Percentiles rank a stretch among this genome's conserved stretches.
Conservation (phyloP, 805 yeast species). For the Kazachstania martiniae region DNA sequence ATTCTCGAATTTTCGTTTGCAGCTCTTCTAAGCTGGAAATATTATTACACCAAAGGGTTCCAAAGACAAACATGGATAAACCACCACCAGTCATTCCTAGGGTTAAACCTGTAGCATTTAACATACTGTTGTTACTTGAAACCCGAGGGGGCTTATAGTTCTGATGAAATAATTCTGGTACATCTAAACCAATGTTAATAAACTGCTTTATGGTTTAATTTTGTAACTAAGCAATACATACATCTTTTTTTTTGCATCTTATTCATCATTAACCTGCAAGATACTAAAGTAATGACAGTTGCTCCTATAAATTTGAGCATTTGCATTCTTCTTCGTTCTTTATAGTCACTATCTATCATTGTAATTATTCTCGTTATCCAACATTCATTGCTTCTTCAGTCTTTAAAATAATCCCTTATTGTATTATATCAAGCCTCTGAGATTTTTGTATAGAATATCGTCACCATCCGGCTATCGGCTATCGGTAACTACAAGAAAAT, state of each 20-base stretch:
- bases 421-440: too few species aligned
- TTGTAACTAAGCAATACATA: conserved; percentile 20
- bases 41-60: conserved; percentile 72
- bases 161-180: conserved; percentile 74
- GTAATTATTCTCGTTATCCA: background rate
- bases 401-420: background rate
- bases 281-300: conserved; percentile 58
- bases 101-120: conserved; percentile 55
- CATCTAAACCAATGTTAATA: conserved; percentile 22
- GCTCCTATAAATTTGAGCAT: conserved; percentile 65
- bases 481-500: too few species aligned
- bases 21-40: conserved; percentile 32
- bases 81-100: conserved; percentile 62
- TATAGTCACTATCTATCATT: conserved; percentile 31
- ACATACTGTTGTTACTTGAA: background rate
- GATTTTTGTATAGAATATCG: too few species aligned
- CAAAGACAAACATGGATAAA: conserved; percentile 60
- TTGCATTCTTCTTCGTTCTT: conserved; percentile 55
- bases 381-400: background rate
- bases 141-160: conserved; percentile 40
- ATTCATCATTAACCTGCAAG: conserved; percentile 64
- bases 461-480: too few species aligned
- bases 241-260: conserved; percentile 64
- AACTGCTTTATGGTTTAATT: too few species aligned
- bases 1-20: too few species aligned